These are phyloP conservation scores for Colletotrichum musae DNA, from an alignment of 2,329 filamentous ascomycete genomes.

Conservation along the genomic window DNA sequence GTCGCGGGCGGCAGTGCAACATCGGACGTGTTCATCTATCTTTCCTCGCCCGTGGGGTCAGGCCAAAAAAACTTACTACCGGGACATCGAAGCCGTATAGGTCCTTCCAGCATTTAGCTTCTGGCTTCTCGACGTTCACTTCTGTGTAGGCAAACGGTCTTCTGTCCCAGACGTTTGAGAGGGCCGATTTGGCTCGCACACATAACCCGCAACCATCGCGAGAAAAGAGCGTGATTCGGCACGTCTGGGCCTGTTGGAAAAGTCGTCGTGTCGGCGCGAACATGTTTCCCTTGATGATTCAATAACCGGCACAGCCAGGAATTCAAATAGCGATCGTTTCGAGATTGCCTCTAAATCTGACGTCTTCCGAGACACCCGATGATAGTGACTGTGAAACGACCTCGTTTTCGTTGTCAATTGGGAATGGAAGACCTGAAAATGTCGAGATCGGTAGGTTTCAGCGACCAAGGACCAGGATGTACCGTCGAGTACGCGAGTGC, in stretches of 20 bases:
- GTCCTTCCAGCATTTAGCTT: slow-evolving; percentile 76
- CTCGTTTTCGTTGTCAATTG: slow-evolving; percentile 37
- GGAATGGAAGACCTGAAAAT: not conserved
- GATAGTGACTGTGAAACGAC: slow-evolving; percentile 28
- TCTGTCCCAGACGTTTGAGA: slow-evolving; percentile 77
- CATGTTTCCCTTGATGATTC: slow-evolving; percentile 57
- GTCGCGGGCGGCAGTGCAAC: not conserved
- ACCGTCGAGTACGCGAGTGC: not conserved
- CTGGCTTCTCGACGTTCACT: slow-evolving; percentile 76
- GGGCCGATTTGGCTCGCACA: slow-evolving; percentile 74
- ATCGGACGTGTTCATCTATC: slow-evolving; percentile 5
- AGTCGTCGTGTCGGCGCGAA: slow-evolving; percentile 62
- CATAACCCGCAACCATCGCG: slow-evolving; percentile 81
- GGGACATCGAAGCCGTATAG: slow-evolving; percentile 88
- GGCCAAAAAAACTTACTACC: slow-evolving; percentile 68
- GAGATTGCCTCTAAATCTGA: slow-evolving; percentile 13
- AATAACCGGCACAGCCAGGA: not conserved
- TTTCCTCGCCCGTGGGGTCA: not conserved
- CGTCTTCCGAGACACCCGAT: not conserved
- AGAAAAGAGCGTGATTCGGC: slow-evolving; percentile 82
- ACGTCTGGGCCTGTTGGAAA: slow-evolving; percentile 58
- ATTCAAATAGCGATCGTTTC: not conserved
- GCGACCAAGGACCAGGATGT: slow-evolving; percentile 3
- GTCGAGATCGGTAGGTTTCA: not conserved
- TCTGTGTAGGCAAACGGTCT: slow-evolving; percentile 79